Percentiles rank a stretch among this genome's conserved stretches.
phyloP scores from a whole-genome alignment of 2,329 filamentous ascomycete species.

The Coniella vitis region DNA sequence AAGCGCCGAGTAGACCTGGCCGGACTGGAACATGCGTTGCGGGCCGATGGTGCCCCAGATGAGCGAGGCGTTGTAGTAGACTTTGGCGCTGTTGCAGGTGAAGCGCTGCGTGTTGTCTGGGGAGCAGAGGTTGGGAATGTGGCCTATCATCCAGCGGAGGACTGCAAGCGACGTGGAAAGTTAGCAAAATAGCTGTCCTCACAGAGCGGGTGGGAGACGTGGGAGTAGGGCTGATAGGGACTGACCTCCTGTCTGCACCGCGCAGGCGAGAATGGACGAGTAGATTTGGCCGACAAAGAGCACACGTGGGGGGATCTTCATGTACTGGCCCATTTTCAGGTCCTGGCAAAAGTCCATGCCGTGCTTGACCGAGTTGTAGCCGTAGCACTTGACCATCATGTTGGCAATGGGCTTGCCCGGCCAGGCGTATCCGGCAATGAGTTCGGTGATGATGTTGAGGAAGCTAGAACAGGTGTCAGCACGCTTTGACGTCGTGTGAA shows the following conservation, averaged over 20 bases:
- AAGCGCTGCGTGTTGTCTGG: constrained; percentile 26
- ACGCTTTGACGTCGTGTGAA: not conserved
- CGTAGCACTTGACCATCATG: constrained; percentile 28
- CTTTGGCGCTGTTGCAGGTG: constrained; percentile 27
- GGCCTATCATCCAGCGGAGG: constrained; percentile 23
- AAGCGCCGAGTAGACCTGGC: constrained; percentile 24
- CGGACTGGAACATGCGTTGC: constrained; percentile 25
- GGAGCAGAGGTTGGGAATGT: constrained; percentile 24
- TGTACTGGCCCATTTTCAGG: constrained; percentile 27
- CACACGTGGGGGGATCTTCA: constrained; percentile 26
- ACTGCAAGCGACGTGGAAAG: too few species aligned
- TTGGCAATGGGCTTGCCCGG: constrained; percentile 26
- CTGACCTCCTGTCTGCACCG: constrained; percentile 26
- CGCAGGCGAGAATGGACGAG: constrained; percentile 25
- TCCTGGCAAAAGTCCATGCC: constrained; percentile 27
- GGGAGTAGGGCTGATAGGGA: not conserved
- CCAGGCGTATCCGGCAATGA: constrained; percentile 27
- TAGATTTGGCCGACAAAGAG: constrained; percentile 29
- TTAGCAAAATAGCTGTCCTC: too few species aligned
- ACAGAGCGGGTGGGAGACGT: too few species aligned
- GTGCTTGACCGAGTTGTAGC: constrained; percentile 28
- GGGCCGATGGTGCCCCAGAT: constrained; percentile 29
- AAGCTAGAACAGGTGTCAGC: constrained; percentile 14
- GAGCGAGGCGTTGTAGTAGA: constrained; percentile 26
- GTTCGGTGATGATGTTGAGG: constrained; percentile 27